Percentiles rank a stretch among this genome's conserved stretches.
These are phyloP conservation scores for Fusarium sp. DNA, from an alignment of 2,329 filamentous ascomycete genomes.

Conservation along the genomic window DNA sequence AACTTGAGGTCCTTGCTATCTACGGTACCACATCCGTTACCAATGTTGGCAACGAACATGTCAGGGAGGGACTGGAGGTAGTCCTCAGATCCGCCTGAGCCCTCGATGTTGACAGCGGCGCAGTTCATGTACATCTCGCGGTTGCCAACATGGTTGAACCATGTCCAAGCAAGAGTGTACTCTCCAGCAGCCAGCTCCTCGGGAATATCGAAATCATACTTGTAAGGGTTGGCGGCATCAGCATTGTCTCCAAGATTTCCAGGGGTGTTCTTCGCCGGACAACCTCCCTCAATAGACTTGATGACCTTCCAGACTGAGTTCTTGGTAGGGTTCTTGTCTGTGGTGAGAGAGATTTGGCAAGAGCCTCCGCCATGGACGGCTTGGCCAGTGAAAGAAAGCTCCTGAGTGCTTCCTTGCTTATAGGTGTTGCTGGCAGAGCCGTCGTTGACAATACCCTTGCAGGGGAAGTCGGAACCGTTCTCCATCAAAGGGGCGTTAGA, in stretches of 20 bases:
- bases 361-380: constrained; percentile 92
- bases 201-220: constrained; percentile 80
- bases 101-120: constrained; percentile 77
- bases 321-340: constrained; percentile 76
- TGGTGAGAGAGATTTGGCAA: constrained; percentile 89
- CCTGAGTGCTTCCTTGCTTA: constrained; percentile 57
- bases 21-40: constrained; percentile 65
- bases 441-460: constrained; percentile 71
- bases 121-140: constrained; percentile 99
- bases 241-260: constrained; percentile 71
- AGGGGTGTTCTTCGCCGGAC: constrained; percentile 70
- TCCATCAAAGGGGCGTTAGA: too few species aligned
- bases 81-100: constrained; percentile 61
- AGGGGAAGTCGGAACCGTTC: constrained; percentile 75
- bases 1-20: constrained; percentile 68
- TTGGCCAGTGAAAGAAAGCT: constrained; percentile 75
- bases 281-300: constrained; percentile 87
- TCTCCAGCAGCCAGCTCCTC: constrained; percentile 78
- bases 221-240: constrained; percentile 60
- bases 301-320: constrained; percentile 87
- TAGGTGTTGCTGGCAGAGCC: constrained; percentile 68
- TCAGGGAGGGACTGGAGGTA: constrained; percentile 75
- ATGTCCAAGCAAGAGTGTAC: constrained; percentile 90
- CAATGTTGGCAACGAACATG: constrained; percentile 77
- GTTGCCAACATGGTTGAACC: constrained; percentile 94